These are phyloP conservation scores for Botrytis paeoniae DNA, from an alignment of 2,329 filamentous ascomycete species.

Conservation along the genomic window DNA sequence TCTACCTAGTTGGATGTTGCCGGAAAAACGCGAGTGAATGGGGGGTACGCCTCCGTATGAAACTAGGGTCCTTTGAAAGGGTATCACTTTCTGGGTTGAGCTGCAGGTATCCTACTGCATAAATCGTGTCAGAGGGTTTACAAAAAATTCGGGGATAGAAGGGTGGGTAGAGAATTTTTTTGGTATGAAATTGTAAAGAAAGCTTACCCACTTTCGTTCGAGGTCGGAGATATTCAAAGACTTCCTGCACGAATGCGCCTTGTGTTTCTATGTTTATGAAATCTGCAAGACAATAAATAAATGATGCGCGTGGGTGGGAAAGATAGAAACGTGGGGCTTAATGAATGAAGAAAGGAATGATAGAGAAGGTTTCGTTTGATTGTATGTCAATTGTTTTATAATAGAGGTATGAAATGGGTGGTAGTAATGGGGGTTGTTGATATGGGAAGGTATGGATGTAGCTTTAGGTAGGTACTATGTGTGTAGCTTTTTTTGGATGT, in stretches of 20 bases:
- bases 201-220: constrained; percentile 19
- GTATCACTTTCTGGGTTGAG: constrained; percentile 19
- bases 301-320: constrained; percentile 9
- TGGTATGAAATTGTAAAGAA: constrained; percentile 16
- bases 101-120: constrained; percentile 23
- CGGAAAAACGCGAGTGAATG: constrained; percentile 28
- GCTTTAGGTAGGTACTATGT: not conserved
- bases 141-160: constrained; percentile 10
- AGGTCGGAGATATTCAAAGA: constrained; percentile 20
- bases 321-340: constrained; percentile 18
- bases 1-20: constrained; percentile 31
- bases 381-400: not conserved
- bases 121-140: constrained; percentile 22
- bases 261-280: constrained; percentile 20
- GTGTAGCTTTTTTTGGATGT: not conserved
- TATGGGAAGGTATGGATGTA: not conserved
- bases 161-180: constrained; percentile 9
- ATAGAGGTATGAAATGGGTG: not conserved
- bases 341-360: constrained; percentile 6
- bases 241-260: constrained; percentile 19
- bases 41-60: constrained; percentile 26
- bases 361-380: not conserved
- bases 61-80: constrained; percentile 24
- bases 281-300: constrained; percentile 19
- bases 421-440: not conserved